Base-by-base conservation (phyloP, 116 monocot species). In the Trichopus zeylanicus region DNA sequence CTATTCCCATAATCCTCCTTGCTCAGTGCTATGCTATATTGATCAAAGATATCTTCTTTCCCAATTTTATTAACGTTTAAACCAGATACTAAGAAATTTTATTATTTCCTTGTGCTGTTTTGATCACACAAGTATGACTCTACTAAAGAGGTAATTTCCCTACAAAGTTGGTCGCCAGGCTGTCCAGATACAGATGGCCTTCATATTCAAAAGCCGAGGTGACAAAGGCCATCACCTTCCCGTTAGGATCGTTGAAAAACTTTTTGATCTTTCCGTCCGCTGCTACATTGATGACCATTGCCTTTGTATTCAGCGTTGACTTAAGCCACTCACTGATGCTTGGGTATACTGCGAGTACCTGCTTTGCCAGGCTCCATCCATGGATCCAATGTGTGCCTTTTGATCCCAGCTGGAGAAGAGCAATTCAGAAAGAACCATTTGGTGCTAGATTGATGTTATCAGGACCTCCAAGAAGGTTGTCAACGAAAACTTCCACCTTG, bases 371-470 rank as follows among this genome's bases (percentile, higher is more conserved):
- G 22, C 57, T 22, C 18, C 62, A 83, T 3, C 47, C 22, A n/a
- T 73, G 59, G 31, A 88, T 60, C 55, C 61, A 28, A 61, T 75
- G 67, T 4, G 76, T 5, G 16, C 62, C 29, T 4, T 12, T 16
- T 23, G 70, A 63, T 29, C 62, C 60, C 46, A 78, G 83, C 75
- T 66, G 31, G 1, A 83, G 29, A 8, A 83, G 64, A 22, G 87
- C 75, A 30, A 88, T 80, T 83, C 87, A 83, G 51, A 74, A 88
- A 7, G 79, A 77, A 7, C 88, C 88, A 68, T 88, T 83, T 1
- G 83, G 76, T 38, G 83, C 88, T 8, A 83, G 68, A 28, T 80
- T 80, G 29, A 88, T 64, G 67, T 88, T 88, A 59, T 88, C 88
- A 20, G 88, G 83, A 18, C 38, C 63, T 10, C 77, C 83, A 0